Evolutionary conservation across 495 filamentous ascomycete genomes (phyloP).

Genomic region (Cercophora scortea): DNA sequence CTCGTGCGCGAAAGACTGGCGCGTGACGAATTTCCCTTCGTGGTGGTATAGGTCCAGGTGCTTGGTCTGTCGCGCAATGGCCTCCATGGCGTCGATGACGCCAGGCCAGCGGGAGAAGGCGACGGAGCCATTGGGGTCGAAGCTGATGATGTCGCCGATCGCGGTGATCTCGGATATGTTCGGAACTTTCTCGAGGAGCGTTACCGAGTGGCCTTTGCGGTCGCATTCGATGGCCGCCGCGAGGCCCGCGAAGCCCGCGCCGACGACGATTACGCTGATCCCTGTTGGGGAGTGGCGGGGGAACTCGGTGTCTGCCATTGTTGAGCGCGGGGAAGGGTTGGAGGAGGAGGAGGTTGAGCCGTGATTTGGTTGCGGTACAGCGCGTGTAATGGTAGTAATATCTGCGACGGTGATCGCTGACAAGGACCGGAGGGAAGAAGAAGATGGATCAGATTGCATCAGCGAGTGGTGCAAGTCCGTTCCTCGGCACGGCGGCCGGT

Average conservation of each 20-base stretch:
- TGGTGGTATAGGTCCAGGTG: constrained; percentile 27
- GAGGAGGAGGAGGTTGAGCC: neutral
- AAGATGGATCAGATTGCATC: neutral
- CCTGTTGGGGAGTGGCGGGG: constrained; percentile 28
- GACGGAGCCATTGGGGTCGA: constrained; percentile 40
- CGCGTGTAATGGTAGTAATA: neutral
- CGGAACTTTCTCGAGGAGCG: constrained; percentile 28
- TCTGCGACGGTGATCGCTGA: neutral
- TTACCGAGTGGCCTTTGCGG: constrained; percentile 26
- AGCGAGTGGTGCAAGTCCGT: neutral
- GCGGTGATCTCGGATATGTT: constrained; percentile 34
- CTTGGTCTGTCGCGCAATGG: constrained; percentile 38
- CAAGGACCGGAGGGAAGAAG: neutral
- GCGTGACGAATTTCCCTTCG: constrained; percentile 22
- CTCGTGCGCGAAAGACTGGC: constrained; percentile 23
- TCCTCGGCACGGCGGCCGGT: neutral
- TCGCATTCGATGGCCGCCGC: constrained; percentile 54
- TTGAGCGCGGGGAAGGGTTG: neutral
- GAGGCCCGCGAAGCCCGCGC: constrained; percentile 54
- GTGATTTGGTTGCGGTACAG: neutral
- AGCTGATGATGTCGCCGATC: constrained; percentile 45
- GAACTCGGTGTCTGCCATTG: neutral
- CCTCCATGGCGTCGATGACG: constrained; percentile 38
- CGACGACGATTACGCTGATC: constrained; percentile 53
- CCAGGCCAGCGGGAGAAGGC: constrained; percentile 43